Conservation (phyloP, 306 rosid genomes). For the Cicer judaicum region DNA sequence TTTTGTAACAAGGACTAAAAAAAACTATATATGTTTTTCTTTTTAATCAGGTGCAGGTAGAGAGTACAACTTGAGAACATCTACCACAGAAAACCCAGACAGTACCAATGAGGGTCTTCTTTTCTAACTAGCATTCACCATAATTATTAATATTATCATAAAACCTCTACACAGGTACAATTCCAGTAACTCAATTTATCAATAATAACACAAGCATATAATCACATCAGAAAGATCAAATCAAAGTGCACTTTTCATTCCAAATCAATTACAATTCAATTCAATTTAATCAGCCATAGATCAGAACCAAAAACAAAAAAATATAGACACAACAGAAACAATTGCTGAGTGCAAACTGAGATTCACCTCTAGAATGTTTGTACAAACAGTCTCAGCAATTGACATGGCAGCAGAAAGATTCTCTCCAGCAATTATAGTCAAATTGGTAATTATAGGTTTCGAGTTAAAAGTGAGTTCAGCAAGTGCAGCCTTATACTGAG, state of each 20-base stretch:
- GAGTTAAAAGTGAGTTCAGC: constrained; percentile 98
- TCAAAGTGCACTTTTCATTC: constrained; percentile 27
- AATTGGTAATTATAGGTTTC: constrained; percentile 89
- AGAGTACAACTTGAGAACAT: constrained; percentile 17
- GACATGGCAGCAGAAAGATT: constrained; percentile 76
- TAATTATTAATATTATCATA: neutral
- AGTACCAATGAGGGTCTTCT: neutral
- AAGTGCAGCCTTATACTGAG: constrained; percentile 84
- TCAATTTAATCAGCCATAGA: neutral
- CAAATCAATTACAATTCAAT: constrained; percentile 50
- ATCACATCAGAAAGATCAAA: neutral
- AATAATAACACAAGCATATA: constrained; percentile 19
- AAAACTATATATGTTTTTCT: neutral
- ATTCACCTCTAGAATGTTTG: constrained; percentile 95
- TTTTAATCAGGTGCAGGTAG: neutral
- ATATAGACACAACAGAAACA: constrained; percentile 52
- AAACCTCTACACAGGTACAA: neutral
- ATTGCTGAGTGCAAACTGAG: constrained; percentile 53
- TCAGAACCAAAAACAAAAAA: constrained; percentile 35
- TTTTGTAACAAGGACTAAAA: neutral
- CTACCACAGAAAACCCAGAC: constrained; percentile 14
- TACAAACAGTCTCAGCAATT: constrained; percentile 69
- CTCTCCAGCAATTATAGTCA: constrained; percentile 98
- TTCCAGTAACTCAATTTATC: constrained; percentile 4
- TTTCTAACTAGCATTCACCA: constrained; percentile 20